Conservation (phyloP, 306 rosid genomes). For the Potentilla sterilis region DNA sequence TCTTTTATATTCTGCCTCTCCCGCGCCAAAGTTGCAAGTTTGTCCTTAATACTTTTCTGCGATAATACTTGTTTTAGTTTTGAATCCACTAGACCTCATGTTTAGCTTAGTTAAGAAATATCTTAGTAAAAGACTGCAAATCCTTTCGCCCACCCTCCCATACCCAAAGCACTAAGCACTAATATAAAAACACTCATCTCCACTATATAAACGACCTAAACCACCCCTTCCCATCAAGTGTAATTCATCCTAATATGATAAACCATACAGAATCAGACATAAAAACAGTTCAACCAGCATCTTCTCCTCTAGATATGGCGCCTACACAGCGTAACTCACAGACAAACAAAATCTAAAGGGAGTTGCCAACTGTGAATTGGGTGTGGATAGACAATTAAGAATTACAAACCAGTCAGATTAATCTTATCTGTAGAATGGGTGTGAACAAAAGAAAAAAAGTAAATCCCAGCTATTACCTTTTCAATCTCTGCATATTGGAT, state of each 20-base stretch:
- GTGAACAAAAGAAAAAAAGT: background rate
- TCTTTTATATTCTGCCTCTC: constrained; percentile 68
- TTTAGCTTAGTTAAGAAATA: background rate
- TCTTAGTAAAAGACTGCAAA: background rate
- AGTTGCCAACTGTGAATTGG: background rate
- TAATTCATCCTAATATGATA: background rate
- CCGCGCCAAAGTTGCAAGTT: constrained; percentile 59
- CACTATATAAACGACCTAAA: background rate
- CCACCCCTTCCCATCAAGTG: background rate
- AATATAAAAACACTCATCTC: background rate
- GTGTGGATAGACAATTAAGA: background rate
- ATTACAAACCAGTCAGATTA: background rate
- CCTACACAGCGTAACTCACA: background rate
- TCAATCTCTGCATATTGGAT: constrained; percentile 95
- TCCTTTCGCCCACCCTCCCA: background rate
- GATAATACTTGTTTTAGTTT: constrained; percentile 15
- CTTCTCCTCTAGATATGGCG: background rate
- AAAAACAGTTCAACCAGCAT: background rate
- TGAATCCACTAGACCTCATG: constrained; percentile 22
- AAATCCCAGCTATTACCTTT: constrained; percentile 52
- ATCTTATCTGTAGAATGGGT: background rate
- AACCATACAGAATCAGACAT: background rate
- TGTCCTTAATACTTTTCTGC: constrained; percentile 89
- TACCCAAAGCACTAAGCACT: background rate
- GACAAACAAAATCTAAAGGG: background rate